Conservation (phyloP, 495 filamentous ascomycete species). For the Durotheca rogersii region DNA sequence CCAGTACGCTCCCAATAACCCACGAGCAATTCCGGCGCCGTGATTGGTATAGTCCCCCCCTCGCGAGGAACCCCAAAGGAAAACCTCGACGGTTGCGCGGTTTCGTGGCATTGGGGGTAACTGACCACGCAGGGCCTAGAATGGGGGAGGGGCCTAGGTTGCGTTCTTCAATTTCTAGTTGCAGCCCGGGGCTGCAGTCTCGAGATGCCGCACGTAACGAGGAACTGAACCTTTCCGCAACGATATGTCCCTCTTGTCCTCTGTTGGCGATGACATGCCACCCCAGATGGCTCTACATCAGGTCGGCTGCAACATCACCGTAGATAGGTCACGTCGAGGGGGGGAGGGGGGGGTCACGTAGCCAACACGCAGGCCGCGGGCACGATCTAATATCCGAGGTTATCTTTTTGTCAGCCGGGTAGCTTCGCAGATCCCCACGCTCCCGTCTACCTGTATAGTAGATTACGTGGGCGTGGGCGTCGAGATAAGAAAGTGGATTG, state of each 20-base stretch:
- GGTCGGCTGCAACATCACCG: constrained; percentile 18
- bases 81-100: constrained; percentile 17
- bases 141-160: constrained; percentile 25
- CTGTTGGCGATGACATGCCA: neutral
- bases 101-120: constrained; percentile 30
- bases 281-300: constrained; percentile 12
- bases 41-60: neutral
- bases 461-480: constrained; percentile 7
- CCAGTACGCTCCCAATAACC: constrained; percentile 8
- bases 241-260: constrained; percentile 6
- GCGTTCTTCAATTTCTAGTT: constrained; percentile 30
- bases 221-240: constrained; percentile 9
- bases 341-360: constrained; percentile 11
- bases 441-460: constrained; percentile 17
- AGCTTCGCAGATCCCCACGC: constrained; percentile 27
- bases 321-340: constrained; percentile 16
- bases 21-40: constrained; percentile 7
- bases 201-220: constrained; percentile 31
- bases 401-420: constrained; percentile 20
- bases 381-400: constrained; percentile 18
- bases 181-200: constrained; percentile 31
- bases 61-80: constrained; percentile 10
- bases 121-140: constrained; percentile 22
- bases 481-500: constrained; percentile 28
- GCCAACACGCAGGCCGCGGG: constrained; percentile 10